Evolutionary conservation across 495 filamentous ascomycete species (phyloP).

Genomic region (Thermochaetoides thermophila): DNA sequence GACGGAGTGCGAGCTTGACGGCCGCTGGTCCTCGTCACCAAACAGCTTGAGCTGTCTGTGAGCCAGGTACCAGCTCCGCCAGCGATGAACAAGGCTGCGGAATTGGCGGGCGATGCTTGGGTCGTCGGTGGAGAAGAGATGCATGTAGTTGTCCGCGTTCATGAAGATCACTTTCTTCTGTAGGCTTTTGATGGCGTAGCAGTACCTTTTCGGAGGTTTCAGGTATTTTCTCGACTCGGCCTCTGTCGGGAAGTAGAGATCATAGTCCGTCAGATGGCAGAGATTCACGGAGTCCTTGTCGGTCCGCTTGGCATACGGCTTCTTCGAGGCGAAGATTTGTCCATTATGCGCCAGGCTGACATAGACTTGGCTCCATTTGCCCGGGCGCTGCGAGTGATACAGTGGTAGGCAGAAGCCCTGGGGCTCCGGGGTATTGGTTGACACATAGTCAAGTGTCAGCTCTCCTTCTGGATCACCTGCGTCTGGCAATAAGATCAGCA

Average conservation of each 20-base stretch:
- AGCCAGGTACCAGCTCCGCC: conserved; percentile 82
- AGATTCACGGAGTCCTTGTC: conserved; percentile 52
- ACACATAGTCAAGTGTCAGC: conserved; percentile 35
- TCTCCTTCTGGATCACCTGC: conserved; percentile 23
- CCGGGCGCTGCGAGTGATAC: conserved; percentile 64
- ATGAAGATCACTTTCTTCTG: conserved; percentile 78
- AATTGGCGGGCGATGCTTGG: conserved; percentile 47
- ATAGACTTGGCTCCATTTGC: conserved; percentile 76
- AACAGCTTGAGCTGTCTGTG: conserved; percentile 24
- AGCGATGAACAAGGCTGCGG: conserved; percentile 54
- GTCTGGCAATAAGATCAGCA: conserved; percentile 39
- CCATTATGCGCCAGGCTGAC: conserved; percentile 61
- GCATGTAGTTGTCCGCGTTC: conserved; percentile 69
- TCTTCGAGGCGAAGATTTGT: conserved; percentile 63
- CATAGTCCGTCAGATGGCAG: conserved; percentile 87
- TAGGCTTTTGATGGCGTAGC: conserved; percentile 85
- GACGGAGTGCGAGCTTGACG: conserved; percentile 10
- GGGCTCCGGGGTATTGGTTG: conserved; percentile 39
- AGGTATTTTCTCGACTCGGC: conserved; percentile 46
- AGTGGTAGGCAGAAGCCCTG: conserved; percentile 49
- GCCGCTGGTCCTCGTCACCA: conserved; percentile 19
- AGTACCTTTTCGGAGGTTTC: conserved; percentile 63
- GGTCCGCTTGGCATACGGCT: conserved; percentile 30
- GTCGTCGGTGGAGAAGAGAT: conserved; percentile 79
- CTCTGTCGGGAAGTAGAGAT: conserved; percentile 66